Evolutionary conservation across 345 rosid species (phyloP).

Genomic region (Firmiana major): DNA sequence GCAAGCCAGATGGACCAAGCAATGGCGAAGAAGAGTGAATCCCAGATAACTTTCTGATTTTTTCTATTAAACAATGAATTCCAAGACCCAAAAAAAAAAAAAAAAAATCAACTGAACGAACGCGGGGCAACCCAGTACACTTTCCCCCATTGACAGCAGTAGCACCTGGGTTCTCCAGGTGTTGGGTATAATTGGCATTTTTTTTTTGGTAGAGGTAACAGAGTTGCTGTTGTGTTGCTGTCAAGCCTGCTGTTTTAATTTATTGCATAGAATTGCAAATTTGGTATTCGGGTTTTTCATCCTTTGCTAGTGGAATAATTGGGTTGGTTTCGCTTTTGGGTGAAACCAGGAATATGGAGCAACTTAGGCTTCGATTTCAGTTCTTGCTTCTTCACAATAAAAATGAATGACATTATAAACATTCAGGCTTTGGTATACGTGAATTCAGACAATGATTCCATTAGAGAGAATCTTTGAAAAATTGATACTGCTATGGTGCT

Average conservation of each 20-base stretch:
- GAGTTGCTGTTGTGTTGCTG: constrained; percentile 44
- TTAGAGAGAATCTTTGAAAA: not conserved
- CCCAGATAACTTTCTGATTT: too few species aligned
- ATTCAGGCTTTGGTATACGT: not conserved
- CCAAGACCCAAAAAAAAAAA: too few species aligned
- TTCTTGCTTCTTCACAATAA: constrained; percentile 29
- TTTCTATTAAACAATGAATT: too few species aligned
- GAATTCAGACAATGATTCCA: not conserved
- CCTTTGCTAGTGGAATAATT: constrained; percentile 52
- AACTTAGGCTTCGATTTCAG: constrained; percentile 85
- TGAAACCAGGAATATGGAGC: constrained; percentile 73
- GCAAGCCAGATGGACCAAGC: too few species aligned
- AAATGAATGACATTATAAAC: not conserved
- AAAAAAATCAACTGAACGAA: too few species aligned
- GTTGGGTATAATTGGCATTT: constrained; percentile 56
- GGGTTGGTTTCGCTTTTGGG: constrained; percentile 85
- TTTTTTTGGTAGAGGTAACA: constrained; percentile 62
- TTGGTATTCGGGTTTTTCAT: constrained; percentile 76
- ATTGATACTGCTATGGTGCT: not conserved
- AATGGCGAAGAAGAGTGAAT: too few species aligned
- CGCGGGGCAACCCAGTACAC: too few species aligned
- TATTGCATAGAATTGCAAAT: constrained; percentile 84
- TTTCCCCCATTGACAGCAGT: too few species aligned
- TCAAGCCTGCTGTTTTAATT: constrained; percentile 71
- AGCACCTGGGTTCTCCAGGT: too few species aligned